phyloP scores from a whole-genome alignment of 2,329 filamentous ascomycete species.

The Penicillium sp. region DNA sequence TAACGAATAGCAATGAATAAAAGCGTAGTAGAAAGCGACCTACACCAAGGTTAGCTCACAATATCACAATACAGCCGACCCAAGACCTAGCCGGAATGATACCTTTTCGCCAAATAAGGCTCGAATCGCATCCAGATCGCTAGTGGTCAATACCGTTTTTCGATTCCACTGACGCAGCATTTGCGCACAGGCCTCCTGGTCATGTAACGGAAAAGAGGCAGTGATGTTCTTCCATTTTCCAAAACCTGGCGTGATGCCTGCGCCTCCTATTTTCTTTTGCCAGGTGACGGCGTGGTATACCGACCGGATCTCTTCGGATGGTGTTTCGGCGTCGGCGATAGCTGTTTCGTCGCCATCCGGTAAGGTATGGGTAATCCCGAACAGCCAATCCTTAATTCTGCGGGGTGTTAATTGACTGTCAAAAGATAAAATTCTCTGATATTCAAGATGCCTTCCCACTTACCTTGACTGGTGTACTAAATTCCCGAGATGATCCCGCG shows the following conservation, averaged over 20 bases:
- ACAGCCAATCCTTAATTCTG: slow-evolving; percentile 90
- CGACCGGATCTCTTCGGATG: slow-evolving; percentile 83
- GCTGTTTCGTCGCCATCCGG: slow-evolving; percentile 71
- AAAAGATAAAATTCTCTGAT: too few species aligned
- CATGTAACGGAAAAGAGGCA: slow-evolving; percentile 79
- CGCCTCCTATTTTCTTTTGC: slow-evolving; percentile 71
- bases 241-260: slow-evolving; percentile 68
- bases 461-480: slow-evolving; percentile 80
- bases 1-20: slow-evolving; percentile 84
- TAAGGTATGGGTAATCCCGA: slow-evolving; percentile 75
- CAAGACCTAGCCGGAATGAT: neutral
- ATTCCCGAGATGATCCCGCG: slow-evolving; percentile 71
- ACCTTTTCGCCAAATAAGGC: slow-evolving; percentile 74
- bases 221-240: slow-evolving; percentile 72
- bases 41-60: slow-evolving; percentile 26
- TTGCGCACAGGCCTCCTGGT: slow-evolving; percentile 70
- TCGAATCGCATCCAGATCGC: slow-evolving; percentile 73
- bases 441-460: neutral
- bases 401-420: neutral
- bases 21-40: slow-evolving; percentile 95
- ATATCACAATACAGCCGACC: too few species aligned
- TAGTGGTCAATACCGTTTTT: slow-evolving; percentile 60
- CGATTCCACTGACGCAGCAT: slow-evolving; percentile 74
- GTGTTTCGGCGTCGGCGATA: slow-evolving; percentile 75
- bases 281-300: slow-evolving; percentile 83